A percentile compares a stretch with the other conserved stretches of the same genome.
Evolutionary conservation across 2,329 filamentous ascomycete species (phyloP).

Genomic region (Alternaria arbusti): DNA sequence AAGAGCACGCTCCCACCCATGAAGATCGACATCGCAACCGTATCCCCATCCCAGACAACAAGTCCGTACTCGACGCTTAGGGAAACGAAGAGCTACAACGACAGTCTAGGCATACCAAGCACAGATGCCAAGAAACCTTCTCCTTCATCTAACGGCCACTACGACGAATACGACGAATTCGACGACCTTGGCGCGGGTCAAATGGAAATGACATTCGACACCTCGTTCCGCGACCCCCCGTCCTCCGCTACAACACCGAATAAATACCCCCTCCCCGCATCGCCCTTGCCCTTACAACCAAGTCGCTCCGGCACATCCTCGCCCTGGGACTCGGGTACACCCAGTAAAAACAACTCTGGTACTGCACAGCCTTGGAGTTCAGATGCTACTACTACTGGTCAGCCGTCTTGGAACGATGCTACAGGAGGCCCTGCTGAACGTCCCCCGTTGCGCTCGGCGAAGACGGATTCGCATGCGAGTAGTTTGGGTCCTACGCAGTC

Average conservation of each 20-base stretch:
- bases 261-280: not conserved
- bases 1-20: constrained; percentile 89
- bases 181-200: constrained; percentile 32
- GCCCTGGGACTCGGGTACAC: constrained; percentile 8
- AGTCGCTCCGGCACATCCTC: constrained; percentile 11
- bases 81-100: constrained; percentile 52
- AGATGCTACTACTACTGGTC: not conserved
- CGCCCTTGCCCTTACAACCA: not conserved
- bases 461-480: constrained; percentile 30
- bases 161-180: constrained; percentile 47
- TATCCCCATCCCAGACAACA: constrained; percentile 21
- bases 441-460: constrained; percentile 35
- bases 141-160: constrained; percentile 14
- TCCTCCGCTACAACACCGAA: constrained; percentile 18
- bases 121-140: constrained; percentile 5
- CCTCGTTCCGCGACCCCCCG: constrained; percentile 38
- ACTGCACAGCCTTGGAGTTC: not conserved
- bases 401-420: constrained; percentile 22
- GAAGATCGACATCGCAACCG: constrained; percentile 65
- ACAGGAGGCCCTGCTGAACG: constrained; percentile 20
- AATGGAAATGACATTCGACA: constrained; percentile 55
- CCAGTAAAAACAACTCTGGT: not conserved
- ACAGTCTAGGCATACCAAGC: constrained; percentile 33
- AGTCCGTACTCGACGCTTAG: constrained; percentile 39
- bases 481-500: not conserved